These are phyloP conservation scores for Skeletonema potamos DNA, from an alignment of 108 stramenopile species.

Conservation along the genomic window DNA sequence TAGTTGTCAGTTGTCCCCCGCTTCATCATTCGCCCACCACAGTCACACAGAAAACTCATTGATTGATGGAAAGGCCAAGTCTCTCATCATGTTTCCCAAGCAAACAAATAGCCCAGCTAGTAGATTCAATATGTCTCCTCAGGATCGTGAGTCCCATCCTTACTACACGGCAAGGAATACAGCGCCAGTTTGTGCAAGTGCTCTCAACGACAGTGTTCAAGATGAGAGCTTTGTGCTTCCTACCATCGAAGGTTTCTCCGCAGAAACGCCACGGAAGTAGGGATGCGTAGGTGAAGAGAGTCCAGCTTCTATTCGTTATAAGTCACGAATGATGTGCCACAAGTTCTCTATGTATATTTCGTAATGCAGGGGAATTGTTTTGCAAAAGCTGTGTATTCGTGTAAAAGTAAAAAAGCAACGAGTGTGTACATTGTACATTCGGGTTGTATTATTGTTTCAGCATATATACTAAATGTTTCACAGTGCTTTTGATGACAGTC, in stretches of 20 bases:
- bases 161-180: conserved; percentile 12
- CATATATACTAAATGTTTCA: conserved; percentile 43
- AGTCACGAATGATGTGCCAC: neutral
- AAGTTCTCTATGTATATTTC: neutral
- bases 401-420: conserved; percentile 2
- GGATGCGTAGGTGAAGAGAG: neutral
- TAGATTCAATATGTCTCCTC: conserved; percentile 45
- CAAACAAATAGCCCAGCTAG: conserved; percentile 45
- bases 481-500: conserved; percentile 43
- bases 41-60: neutral
- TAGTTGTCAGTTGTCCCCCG: conserved; percentile 31
- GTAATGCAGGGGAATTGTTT: neutral
- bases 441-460: neutral
- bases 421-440: neutral
- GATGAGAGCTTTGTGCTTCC: conserved; percentile 52
- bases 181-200: conserved; percentile 4
- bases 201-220: conserved; percentile 35
- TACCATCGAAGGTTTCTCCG: conserved; percentile 39
- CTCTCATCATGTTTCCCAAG: conserved; percentile 43
- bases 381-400: neutral
- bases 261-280: conserved; percentile 15
- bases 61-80: conserved; percentile 39
- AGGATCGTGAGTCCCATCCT: conserved; percentile 34
- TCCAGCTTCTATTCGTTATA: neutral
- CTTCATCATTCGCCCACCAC: neutral